phyloP scores from a whole-genome alignment of 306 rosid species.

The Castanospermum australe region DNA sequence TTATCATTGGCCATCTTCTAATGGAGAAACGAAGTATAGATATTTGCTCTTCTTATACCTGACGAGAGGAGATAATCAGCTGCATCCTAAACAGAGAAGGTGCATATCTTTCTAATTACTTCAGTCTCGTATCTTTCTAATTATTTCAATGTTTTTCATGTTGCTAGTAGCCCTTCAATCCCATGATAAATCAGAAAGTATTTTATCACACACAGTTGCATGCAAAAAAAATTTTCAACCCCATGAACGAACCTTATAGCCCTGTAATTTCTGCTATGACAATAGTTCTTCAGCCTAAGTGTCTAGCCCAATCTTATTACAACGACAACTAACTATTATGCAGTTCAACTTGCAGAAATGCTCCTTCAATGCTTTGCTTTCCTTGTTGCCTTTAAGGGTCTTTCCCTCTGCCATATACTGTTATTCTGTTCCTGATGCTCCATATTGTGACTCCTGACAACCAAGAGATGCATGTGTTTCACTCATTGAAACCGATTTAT shows the following conservation, averaged over 20 bases:
- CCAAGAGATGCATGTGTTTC: slow-evolving; percentile 2
- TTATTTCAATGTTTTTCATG: no score
- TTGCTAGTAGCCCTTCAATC: background rate
- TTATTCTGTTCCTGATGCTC: slow-evolving; percentile 16
- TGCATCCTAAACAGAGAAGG: background rate
- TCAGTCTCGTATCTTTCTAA: background rate
- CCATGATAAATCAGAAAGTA: background rate
- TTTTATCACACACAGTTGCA: background rate
- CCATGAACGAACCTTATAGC: background rate
- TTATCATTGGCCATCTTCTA: background rate
- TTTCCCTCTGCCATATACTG: slow-evolving; percentile 16
- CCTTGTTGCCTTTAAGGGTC: slow-evolving; percentile 7
- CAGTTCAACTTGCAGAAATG: slow-evolving; percentile 1
- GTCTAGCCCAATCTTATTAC: background rate
- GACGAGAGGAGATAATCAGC: background rate
- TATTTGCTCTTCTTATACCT: background rate
- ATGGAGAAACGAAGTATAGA: no score
- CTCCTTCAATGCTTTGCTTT: background rate
- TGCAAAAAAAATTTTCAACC: background rate
- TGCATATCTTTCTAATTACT: background rate
- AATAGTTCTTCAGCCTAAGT: background rate
- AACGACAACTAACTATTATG: background rate
- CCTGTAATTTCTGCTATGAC: background rate
- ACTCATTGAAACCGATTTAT: background rate
- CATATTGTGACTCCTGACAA: background rate